These are phyloP conservation scores for Bryopsis sp. DNA, from an alignment of 139 green algal genomes.

Conservation along the genomic window DNA sequence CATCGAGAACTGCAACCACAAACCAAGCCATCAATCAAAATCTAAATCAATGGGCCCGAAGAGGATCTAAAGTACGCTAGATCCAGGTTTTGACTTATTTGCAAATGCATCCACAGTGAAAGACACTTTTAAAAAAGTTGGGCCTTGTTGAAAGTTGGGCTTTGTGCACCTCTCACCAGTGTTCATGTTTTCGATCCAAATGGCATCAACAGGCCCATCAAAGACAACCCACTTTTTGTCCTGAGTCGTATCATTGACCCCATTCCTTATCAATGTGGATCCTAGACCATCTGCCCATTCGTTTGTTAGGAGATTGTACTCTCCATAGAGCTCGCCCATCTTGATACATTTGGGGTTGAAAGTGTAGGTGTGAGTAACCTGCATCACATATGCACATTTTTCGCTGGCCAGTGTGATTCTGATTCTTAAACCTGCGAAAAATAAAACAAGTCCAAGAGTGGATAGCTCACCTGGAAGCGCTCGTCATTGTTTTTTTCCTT, in stretches of 20 bases:
- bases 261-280: slow-evolving; percentile 62
- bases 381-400: too few species aligned
- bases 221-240: slow-evolving; percentile 73
- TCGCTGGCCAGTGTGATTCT: not conserved
- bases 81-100: too few species aligned
- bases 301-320: slow-evolving; percentile 76
- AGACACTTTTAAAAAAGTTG: too few species aligned
- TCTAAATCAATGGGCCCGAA: too few species aligned
- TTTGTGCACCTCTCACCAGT: slow-evolving; percentile 19
- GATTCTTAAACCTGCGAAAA: slow-evolving; percentile 22
- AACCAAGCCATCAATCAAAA: not conserved
- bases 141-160: not conserved
- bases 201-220: slow-evolving; percentile 71
- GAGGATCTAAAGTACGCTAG: too few species aligned
- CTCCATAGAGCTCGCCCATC: slow-evolving; percentile 82
- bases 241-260: slow-evolving; percentile 52
- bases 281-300: slow-evolving; percentile 79
- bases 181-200: slow-evolving; percentile 83
- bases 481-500: slow-evolving; percentile 33
- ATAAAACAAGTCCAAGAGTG: too few species aligned
- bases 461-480: slow-evolving; percentile 33
- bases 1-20: slow-evolving; percentile 52
- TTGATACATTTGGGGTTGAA: slow-evolving; percentile 86
- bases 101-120: too few species aligned
- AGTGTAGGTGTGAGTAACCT: slow-evolving; percentile 37